phyloP scores from a whole-genome alignment of 1,139 yeast species.

The Debaryomyces subglobosus region DNA sequence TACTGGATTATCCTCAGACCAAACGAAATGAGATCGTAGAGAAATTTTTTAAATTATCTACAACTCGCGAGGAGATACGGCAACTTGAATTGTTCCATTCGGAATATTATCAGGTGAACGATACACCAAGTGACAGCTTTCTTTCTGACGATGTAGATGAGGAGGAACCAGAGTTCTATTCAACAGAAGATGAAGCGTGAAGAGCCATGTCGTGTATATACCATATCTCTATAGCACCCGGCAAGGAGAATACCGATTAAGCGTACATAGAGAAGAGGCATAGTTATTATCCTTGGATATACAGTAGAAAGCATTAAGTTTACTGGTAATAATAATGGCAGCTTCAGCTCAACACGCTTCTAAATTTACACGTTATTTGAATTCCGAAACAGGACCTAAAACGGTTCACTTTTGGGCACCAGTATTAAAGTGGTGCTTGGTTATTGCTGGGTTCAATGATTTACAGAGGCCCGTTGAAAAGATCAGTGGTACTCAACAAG shows the following conservation, averaged over 20 bases:
- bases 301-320: not conserved
- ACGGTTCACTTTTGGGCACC: slow-evolving; percentile 96
- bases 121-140: not conserved
- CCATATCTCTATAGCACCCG: not conserved
- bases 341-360: slow-evolving; percentile 51
- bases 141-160: not conserved
- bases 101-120: not conserved
- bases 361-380: slow-evolving; percentile 70
- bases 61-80: slow-evolving; percentile 2
- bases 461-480: slow-evolving; percentile 89
- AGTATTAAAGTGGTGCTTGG: slow-evolving; percentile 78
- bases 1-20: not conserved
- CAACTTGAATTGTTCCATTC: slow-evolving; percentile 6
- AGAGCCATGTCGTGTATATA: not conserved
- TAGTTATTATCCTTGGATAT: not conserved
- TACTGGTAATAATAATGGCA: slow-evolving; percentile 33
- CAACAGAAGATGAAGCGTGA: not conserved
- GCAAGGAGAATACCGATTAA: slow-evolving; percentile 5
- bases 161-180: slow-evolving; percentile 7
- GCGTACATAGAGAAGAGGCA: not conserved
- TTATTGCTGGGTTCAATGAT: slow-evolving; percentile 87
- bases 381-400: slow-evolving; percentile 91
- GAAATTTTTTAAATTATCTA: slow-evolving; percentile 2
- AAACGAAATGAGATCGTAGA: slow-evolving; percentile 1
- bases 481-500: slow-evolving; percentile 87